These are phyloP conservation scores for Fraxinus sp. DNA, from an alignment of 305 asterid genomes.

Conservation along the genomic window DNA sequence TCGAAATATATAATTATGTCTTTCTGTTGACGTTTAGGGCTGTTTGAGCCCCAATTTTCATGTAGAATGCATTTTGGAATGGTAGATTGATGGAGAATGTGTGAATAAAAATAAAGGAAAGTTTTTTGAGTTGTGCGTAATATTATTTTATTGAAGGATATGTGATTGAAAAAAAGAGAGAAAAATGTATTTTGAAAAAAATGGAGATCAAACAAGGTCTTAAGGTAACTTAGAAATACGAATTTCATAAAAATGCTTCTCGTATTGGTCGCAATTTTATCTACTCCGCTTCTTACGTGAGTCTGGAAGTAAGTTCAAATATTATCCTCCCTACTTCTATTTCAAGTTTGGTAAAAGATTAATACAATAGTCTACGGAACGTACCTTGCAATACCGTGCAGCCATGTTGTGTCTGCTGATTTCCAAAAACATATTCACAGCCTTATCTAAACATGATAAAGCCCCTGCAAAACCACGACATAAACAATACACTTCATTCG, in stretches of 20 bases:
- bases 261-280: background rate
- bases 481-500: background rate
- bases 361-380: background rate
- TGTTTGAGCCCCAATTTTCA: no score
- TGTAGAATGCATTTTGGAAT: no score
- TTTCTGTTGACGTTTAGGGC: background rate
- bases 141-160: no score
- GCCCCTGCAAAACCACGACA: conserved; percentile 33
- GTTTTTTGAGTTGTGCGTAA: no score
- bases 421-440: conserved; percentile 34
- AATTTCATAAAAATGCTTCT: background rate
- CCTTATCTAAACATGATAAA: conserved; percentile 39
- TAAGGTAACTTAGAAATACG: background rate
- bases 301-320: conserved; percentile 10
- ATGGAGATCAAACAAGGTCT: no score
- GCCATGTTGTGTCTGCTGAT: conserved; percentile 38
- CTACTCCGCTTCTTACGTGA: background rate
- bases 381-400: conserved; percentile 40
- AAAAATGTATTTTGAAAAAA: no score
- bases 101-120: no score
- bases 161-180: no score
- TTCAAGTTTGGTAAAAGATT: background rate
- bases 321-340: background rate
- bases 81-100: no score
- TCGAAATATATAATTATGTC: background rate